These are phyloP conservation scores for Cucurbita pepo DNA, from an alignment of 306 rosid genomes.

Conservation along the genomic window DNA sequence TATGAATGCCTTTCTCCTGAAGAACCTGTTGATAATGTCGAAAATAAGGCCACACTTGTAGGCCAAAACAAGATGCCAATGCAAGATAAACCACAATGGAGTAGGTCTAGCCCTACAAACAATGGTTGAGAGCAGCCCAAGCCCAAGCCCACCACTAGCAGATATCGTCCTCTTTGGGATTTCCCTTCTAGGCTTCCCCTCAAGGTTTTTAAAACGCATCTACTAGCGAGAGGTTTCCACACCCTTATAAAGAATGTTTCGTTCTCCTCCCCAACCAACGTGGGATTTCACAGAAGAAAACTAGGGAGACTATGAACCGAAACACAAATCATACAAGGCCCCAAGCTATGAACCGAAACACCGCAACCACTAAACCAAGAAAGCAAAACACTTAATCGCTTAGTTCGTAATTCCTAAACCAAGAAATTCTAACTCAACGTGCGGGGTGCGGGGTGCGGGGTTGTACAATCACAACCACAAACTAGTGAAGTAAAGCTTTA, in stretches of 20 bases:
- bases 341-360: background rate
- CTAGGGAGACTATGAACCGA: background rate
- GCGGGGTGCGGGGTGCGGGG: background rate
- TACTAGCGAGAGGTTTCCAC: too few species aligned
- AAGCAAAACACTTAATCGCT: background rate
- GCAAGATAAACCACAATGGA: background rate
- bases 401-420: background rate
- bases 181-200: too few species aligned
- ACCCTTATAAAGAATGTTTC: too few species aligned
- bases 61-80: background rate
- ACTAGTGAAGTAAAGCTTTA: background rate
- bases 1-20: conserved; percentile 74
- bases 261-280: too few species aligned
- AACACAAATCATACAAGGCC: background rate
- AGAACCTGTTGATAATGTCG: conserved; percentile 45
- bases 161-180: too few species aligned
- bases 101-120: too few species aligned
- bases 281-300: background rate
- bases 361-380: background rate
- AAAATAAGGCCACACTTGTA: background rate
- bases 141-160: too few species aligned
- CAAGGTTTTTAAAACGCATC: too few species aligned
- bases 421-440: background rate
- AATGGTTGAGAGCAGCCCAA: too few species aligned
- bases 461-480: background rate